Evolutionary conservation across 1,284 basidiomycete genomes (phyloP).

Genomic region (Rhodotorula sp.): DNA sequence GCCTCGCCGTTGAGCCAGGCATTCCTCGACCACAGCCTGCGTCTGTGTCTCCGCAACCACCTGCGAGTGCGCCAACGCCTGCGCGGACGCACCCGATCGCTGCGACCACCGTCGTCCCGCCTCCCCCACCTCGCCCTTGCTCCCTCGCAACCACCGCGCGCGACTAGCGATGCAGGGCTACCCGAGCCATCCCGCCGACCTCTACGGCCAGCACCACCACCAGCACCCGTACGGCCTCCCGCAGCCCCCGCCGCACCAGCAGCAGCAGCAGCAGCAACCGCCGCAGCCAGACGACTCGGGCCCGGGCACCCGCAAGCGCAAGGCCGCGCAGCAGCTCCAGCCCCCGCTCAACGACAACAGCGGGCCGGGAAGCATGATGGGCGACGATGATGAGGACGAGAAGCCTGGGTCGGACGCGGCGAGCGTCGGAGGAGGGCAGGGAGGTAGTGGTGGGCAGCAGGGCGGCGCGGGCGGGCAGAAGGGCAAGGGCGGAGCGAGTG

Average conservation of each 20-base stretch:
- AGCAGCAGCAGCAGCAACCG: not conserved
- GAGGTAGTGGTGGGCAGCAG: not conserved
- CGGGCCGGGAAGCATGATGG: not conserved
- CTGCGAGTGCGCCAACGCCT: not conserved
- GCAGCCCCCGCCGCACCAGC: not conserved
- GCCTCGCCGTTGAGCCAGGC: too few species aligned
- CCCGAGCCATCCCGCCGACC: conserved; percentile 1
- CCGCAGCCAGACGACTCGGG: conserved; percentile 1
- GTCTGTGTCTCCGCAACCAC: not conserved
- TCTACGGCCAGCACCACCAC: conserved; percentile 7
- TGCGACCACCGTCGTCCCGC: not conserved
- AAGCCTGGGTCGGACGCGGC: conserved; percentile 21
- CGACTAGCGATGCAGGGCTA: conserved; percentile 13
- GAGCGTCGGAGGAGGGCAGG: conserved; percentile 10
- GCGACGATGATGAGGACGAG: conserved; percentile 31
- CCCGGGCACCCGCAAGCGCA: conserved; percentile 18
- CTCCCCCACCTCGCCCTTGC: not conserved
- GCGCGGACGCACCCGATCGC: not conserved
- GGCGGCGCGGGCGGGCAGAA: not conserved
- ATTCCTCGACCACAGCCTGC: too few species aligned
- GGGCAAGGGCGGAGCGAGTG: conserved; percentile 49
- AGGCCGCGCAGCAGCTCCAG: conserved; percentile 17
- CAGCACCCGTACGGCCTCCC: not conserved
- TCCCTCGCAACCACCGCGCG: not conserved
- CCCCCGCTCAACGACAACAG: not conserved